These are phyloP conservation scores for Phytophthora pisi DNA, from an alignment of 352 stramenopile species.

Conservation along the genomic window DNA sequence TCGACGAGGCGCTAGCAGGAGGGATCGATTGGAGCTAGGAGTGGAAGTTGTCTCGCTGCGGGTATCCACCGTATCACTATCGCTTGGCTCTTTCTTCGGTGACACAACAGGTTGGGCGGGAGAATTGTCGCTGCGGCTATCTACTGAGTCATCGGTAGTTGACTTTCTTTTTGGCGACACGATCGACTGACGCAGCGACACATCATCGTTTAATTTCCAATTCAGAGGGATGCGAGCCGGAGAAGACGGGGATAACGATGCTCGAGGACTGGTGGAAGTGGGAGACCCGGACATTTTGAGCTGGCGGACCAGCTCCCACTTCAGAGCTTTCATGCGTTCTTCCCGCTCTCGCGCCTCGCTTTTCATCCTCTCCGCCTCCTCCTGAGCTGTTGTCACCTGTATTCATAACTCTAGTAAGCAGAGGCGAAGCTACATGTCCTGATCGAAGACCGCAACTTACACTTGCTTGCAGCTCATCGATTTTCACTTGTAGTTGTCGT, in stretches of 20 bases:
- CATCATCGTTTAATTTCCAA: conserved; percentile 64
- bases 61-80: no score
- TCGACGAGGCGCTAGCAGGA: conserved; percentile 16
- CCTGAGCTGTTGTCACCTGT: conserved; percentile 53
- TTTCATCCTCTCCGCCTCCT: conserved; percentile 56
- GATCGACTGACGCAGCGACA: conserved; percentile 37
- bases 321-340: conserved; percentile 72
- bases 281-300: conserved; percentile 35
- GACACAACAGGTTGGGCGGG: no score
- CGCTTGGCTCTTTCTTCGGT: no score
- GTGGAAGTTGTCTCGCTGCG: no score
- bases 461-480: conserved; percentile 58
- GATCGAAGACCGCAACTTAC: conserved; percentile 19
- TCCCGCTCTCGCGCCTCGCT: conserved; percentile 47
- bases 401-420: neutral
- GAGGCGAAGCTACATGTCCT: neutral
- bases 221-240: conserved; percentile 47
- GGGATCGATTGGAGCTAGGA: no score
- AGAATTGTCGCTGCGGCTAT: no score
- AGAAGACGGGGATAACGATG: conserved; percentile 20
- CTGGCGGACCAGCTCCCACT: conserved; percentile 76
- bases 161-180: conserved; percentile 13
- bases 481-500: conserved; percentile 60
- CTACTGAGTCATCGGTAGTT: neutral
- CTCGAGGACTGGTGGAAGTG: conserved; percentile 19